phyloP scores from a whole-genome alignment of 441 rosid species.

The Croton laevigatus region DNA sequence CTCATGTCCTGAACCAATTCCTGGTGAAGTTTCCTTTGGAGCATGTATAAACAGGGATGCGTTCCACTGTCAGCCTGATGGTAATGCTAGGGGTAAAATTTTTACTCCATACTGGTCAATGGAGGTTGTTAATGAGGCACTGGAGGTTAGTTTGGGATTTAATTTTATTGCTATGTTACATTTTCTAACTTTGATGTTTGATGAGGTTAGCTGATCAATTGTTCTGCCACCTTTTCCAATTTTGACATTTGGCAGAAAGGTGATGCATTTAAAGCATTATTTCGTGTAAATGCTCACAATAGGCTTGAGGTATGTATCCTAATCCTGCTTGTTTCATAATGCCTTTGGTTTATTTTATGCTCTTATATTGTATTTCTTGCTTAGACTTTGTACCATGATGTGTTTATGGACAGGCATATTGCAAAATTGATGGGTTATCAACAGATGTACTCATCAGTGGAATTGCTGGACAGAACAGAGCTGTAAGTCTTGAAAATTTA shows the following conservation, averaged over 20 bases:
- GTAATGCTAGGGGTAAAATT: slow-evolving; percentile 34
- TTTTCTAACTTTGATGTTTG: neutral
- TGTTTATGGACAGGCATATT: slow-evolving; percentile 65
- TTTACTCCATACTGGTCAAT: slow-evolving; percentile 62
- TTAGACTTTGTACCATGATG: slow-evolving; percentile 16
- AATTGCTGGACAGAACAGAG: slow-evolving; percentile 72
- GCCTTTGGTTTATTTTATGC: neutral
- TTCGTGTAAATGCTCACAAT: slow-evolving; percentile 88
- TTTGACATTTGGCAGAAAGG: slow-evolving; percentile 52
- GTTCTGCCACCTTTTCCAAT: neutral
- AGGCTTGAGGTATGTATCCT: slow-evolving; percentile 60
- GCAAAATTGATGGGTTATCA: slow-evolving; percentile 86
- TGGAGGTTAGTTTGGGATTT: slow-evolving; percentile 56
- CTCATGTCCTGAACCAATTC: slow-evolving; percentile 49
- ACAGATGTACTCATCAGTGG: slow-evolving; percentile 80
- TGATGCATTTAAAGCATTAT: slow-evolving; percentile 62
- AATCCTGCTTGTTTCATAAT: slow-evolving; percentile 1
- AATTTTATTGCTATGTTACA: neutral
- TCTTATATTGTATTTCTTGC: neutral
- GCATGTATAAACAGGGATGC: slow-evolving; percentile 28
- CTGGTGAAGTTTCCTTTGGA: slow-evolving; percentile 31
- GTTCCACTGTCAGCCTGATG: slow-evolving; percentile 29
- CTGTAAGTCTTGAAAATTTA: slow-evolving; percentile 54
- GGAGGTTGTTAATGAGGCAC: slow-evolving; percentile 52
- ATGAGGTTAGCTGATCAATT: neutral